These are phyloP conservation scores for Phytophthora tubulina DNA, from an alignment of 352 stramenopile species.

Conservation along the genomic window DNA sequence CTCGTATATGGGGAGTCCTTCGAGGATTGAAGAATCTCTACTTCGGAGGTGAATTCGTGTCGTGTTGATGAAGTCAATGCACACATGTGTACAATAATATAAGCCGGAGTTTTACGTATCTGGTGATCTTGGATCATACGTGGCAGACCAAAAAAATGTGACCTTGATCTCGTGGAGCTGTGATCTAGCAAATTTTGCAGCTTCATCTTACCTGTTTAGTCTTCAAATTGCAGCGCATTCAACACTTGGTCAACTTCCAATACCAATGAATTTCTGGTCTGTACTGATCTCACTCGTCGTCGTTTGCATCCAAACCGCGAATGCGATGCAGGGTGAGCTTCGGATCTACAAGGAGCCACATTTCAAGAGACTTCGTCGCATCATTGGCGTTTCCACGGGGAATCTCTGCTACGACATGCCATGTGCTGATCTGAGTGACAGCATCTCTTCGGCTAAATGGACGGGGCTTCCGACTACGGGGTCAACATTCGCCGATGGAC, in stretches of 20 bases:
- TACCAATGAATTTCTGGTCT: slow-evolving; percentile 9
- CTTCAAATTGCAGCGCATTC: slow-evolving; percentile 17
- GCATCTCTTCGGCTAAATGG: slow-evolving; percentile 33
- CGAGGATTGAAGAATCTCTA: slow-evolving; percentile 40
- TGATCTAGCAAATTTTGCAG: neutral
- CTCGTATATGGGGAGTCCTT: slow-evolving; percentile 43
- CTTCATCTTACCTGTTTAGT: slow-evolving; percentile 6
- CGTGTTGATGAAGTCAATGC: slow-evolving; percentile 41
- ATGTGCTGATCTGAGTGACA: slow-evolving; percentile 15
- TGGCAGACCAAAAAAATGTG: neutral
- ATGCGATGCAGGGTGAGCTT: slow-evolving; percentile 30
- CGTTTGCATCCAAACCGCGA: neutral
- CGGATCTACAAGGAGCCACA: slow-evolving; percentile 36
- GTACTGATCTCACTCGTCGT: slow-evolving; percentile 1
- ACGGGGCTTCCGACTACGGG: slow-evolving; percentile 18
- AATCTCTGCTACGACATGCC: slow-evolving; percentile 45
- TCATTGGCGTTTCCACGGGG: slow-evolving; percentile 17
- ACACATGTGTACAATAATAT: slow-evolving; percentile 21
- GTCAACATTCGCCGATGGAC: slow-evolving; percentile 10
- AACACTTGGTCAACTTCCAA: neutral
- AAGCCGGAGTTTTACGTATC: neutral
- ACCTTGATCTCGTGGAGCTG: slow-evolving; percentile 11
- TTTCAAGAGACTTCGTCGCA: slow-evolving; percentile 34
- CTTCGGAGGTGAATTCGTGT: slow-evolving; percentile 40
- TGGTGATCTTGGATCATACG: slow-evolving; percentile 11